phyloP scores from a whole-genome alignment of 2,329 filamentous ascomycete genomes.

The Ilyonectria destructans region DNA sequence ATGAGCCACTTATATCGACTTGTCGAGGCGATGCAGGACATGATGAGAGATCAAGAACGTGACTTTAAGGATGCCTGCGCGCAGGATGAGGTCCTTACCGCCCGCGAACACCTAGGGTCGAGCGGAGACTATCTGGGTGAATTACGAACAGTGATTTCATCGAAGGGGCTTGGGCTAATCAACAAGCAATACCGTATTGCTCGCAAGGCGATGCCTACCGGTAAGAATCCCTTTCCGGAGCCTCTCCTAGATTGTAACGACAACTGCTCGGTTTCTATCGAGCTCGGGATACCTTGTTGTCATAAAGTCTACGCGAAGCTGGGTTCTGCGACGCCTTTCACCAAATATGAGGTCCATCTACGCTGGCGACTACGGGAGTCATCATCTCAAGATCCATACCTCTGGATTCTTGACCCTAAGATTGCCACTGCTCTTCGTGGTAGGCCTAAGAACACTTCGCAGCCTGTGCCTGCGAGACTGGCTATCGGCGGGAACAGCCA shows the following conservation, averaged over 20 bases:
- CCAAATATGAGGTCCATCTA: no score
- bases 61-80: constrained; percentile 25
- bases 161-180: neutral
- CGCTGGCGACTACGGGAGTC: constrained; percentile 8
- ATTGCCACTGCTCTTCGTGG: constrained; percentile 3
- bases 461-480: constrained; percentile 4
- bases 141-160: neutral
- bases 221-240: neutral
- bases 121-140: constrained; percentile 1
- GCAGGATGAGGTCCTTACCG: constrained; percentile 26
- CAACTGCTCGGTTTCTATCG: no score
- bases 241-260: no score
- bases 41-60: constrained; percentile 27
- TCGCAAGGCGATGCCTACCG: constrained; percentile 2
- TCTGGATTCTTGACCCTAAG: constrained; percentile 24
- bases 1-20: constrained; percentile 27
- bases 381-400: constrained; percentile 13
- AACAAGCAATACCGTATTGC: constrained; percentile 2
- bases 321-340: no score
- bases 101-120: constrained; percentile 7
- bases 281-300: no score
- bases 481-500: constrained; percentile 6
- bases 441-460: neutral
- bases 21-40: constrained; percentile 29
- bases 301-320: no score